Evolutionary conservation across 371 early-diverging fungal genomes (phyloP).

Genomic region (Dinochytrium kinnereticum): DNA sequence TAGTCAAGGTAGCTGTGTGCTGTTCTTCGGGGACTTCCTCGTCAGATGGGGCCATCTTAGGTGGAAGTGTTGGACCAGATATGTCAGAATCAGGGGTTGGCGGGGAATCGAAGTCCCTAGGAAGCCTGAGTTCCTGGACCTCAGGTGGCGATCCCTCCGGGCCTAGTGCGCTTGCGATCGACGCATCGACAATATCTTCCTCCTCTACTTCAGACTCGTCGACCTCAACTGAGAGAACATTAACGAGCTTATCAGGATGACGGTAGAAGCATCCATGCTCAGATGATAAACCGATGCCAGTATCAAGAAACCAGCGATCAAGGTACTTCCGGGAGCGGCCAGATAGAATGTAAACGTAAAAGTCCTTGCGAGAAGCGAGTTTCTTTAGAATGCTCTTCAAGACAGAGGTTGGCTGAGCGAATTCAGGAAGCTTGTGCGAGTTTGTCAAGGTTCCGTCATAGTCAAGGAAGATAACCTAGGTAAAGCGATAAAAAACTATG

Average conservation of each 20-base stretch:
- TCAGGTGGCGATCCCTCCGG: neutral
- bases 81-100: constrained; percentile 9
- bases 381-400: constrained; percentile 70
- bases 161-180: neutral
- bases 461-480: constrained; percentile 82
- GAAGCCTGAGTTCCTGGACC: constrained; percentile 5
- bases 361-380: constrained; percentile 76
- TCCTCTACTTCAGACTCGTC: constrained; percentile 15
- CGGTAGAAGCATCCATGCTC: constrained; percentile 96
- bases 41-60: neutral
- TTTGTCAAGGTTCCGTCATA: constrained; percentile 95
- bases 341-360: constrained; percentile 91
- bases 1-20: neutral
- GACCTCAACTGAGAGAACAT: constrained; percentile 23
- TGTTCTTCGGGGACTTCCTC: neutral
- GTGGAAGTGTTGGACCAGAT: neutral
- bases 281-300: constrained; percentile 86
- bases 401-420: constrained; percentile 78
- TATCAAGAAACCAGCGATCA: constrained; percentile 85
- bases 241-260: constrained; percentile 68
- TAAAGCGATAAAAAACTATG: neutral
- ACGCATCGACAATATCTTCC: constrained; percentile 10
- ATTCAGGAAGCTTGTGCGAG: constrained; percentile 85
- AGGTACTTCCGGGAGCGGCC: constrained; percentile 70
- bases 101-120: constrained; percentile 3